These are phyloP conservation scores for Pontederia paniculata DNA, from an alignment of 176 grass and related monocot genomes.

Conservation along the genomic window DNA sequence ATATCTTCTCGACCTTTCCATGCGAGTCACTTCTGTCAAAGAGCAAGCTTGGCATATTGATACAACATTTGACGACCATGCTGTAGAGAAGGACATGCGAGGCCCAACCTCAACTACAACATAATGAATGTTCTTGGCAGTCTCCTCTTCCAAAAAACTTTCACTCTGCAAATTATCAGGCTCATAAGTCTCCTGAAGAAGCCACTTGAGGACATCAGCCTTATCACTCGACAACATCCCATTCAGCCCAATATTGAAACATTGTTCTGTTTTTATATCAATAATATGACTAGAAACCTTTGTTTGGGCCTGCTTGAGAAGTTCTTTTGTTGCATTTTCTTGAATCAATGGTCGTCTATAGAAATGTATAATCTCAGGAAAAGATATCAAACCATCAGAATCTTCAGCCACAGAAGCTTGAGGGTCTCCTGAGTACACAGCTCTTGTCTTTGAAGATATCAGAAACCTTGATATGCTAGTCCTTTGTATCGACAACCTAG, in stretches of 20 bases:
- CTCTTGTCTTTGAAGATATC: constrained; percentile 9
- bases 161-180: constrained; percentile 46
- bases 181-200: constrained; percentile 76
- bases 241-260: constrained; percentile 68
- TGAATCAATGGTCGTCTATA: constrained; percentile 63
- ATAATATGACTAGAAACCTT: constrained; percentile 61
- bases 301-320: constrained; percentile 55
- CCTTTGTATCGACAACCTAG: constrained; percentile 24
- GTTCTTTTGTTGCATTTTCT: constrained; percentile 39
- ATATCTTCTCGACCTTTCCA: constrained; percentile 77
- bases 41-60: constrained; percentile 72
- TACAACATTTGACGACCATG: constrained; percentile 72
- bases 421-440: constrained; percentile 28
- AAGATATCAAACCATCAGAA: constrained; percentile 9
- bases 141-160: constrained; percentile 59
- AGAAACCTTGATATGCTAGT: constrained; percentile 14
- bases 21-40: constrained; percentile 51
- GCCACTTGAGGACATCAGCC: constrained; percentile 54
- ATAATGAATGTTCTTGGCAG: constrained; percentile 12
- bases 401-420: constrained; percentile 29
- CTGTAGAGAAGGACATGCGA: constrained; percentile 71
- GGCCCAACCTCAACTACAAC: constrained; percentile 69
- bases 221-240: constrained; percentile 31
- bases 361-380: constrained; percentile 46
- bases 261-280: constrained; percentile 55